Base-by-base conservation (phyloP, 192 early-diverging fungal genomes). In the Backusella mclennaniae region DNA sequence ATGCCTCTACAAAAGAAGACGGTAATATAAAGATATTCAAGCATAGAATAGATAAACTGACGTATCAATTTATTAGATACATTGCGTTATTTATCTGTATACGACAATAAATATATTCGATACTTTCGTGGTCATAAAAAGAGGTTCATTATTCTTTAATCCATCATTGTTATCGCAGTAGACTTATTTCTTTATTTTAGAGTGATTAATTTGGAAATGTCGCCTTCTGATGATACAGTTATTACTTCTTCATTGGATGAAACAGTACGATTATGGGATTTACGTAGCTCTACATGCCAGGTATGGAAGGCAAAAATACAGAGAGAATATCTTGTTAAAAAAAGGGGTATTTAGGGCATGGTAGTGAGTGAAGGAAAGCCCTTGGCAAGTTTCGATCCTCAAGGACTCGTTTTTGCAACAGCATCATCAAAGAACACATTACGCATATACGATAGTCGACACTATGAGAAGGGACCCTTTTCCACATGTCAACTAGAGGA, bases 1-100 rank as follows among this genome's bases (percentile, higher is more conserved):
- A 98, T 79, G 93, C 95, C 9, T 98, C 97, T 6, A 98, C 96
- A 73, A 99, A 99, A 78, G 92, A 94, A 78, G 93, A 97, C 84
- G 88, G 93, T 93, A 84, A 39, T 11, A 39, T 1, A 66, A 26
- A 49, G 31, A 71, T 29, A 17, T 15, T 39, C 15, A 69, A n/a
- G 14, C 39, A 70, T 14, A 15, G 21, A 29, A 23, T 14, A 31
- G 36, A 9, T 26, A 26, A 23, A 44, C 6, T 44, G 23, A 29
- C 69, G 12, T 0, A 23, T 70, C 1, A 14, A 44, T 15, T 17
- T 19, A 38, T 2, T 84, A 95, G 96, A 98, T 82, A 93, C 93
- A 0, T 92, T 99, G 39, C 84, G 98, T 76, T 99, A 98, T 81
- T 84, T 98, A 42, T 97, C 96, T 21, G 80, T 95, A n/a, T 94